Conservation (phyloP, 2,329 filamentous ascomycete genomes). For the Microcyclospora pomicola region DNA sequence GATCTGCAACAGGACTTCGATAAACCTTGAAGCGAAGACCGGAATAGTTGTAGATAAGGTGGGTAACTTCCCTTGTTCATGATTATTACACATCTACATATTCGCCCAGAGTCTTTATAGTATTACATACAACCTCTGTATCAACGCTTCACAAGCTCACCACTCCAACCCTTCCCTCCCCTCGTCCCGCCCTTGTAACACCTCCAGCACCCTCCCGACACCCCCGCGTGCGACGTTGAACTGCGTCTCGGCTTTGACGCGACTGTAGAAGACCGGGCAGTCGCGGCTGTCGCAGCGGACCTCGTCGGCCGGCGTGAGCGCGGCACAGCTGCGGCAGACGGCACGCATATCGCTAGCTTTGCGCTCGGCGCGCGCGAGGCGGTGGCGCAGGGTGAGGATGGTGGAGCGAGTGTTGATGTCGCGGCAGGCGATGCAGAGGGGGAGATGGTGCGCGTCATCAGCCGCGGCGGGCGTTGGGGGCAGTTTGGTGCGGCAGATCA, state of each 20-base stretch:
- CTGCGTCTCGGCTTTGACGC: constrained; percentile 47
- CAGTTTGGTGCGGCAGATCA: constrained; percentile 56
- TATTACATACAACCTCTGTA: no score
- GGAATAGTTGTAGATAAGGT: no score
- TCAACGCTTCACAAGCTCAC: constrained; percentile 5
- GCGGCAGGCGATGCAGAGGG: constrained; percentile 48
- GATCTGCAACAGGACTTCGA: no score
- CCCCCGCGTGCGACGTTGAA: constrained; percentile 26
- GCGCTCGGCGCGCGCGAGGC: constrained; percentile 50
- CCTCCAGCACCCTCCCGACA: constrained; percentile 29
- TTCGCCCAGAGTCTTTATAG: no score
- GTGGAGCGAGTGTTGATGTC: constrained; percentile 41
- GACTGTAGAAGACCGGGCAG: constrained; percentile 80
- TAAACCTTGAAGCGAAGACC: no score
- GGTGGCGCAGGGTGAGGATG: constrained; percentile 48
- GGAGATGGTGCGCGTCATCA: constrained; percentile 18
- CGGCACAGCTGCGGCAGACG: constrained; percentile 70
- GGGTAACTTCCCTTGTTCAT: no score
- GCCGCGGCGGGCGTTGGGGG: constrained; percentile 21
- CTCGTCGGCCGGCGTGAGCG: constrained; percentile 56
- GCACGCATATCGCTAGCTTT: constrained; percentile 49
- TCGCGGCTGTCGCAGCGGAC: constrained; percentile 83
- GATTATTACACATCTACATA: no score
- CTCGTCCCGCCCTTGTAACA: constrained; percentile 12
- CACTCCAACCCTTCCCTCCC: constrained; percentile 21